Base-by-base conservation (phyloP, 148 eudicot genomes). In the Nyssa sinensis region DNA sequence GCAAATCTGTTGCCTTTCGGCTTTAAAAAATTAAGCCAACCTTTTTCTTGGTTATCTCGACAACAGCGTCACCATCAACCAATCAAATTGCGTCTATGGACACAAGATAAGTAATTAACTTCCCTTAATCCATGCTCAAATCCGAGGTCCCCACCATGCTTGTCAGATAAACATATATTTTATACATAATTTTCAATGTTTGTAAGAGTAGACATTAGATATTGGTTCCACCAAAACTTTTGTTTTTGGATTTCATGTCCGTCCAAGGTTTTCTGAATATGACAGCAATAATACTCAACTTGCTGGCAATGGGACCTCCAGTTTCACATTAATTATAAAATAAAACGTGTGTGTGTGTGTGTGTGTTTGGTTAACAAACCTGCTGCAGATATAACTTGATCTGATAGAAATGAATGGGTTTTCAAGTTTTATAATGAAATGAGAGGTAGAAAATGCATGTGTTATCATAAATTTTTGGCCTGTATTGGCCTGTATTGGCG, bases 41-140 rank as follows among this genome's bases (percentile, higher is more conserved):
- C n/a, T n/a, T 77, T 84, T 78, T 76, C 64, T 73, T 66, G 82
- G 74, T 81, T 44, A 84, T 78, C 72, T 76, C 80, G 73, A 73
- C 74, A 32, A 69, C 47, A 80, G 58, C 59, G 79, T 83, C 81
- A 67, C 74, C n/a, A 68, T 62, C 75, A 29, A 34, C 87, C 79
- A 84, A 84, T 78, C 74, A 76, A 57, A 84, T 24, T 58, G 61
- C 61, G 76, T 84, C 85, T 66, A 79, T 83, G 85, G 87, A 84
- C 81, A 33, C 63, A 64, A 78, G 33, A 63, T 58, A 34, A 60
- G 57, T 31, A 23, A 29, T 65, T 68, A 81, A 81, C 17, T 63
- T 55, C 37, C 29, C 35, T 58, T 73, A 81, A 75, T 63, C 68
- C 24, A 8, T 66, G n/a, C 41, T 81, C 67, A 69, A 81, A 70